A percentile compares a stretch with the other conserved stretches of the same genome.
These are phyloP conservation scores for Prunus salicina DNA, from an alignment of 306 rosid genomes.

Conservation along the genomic window DNA sequence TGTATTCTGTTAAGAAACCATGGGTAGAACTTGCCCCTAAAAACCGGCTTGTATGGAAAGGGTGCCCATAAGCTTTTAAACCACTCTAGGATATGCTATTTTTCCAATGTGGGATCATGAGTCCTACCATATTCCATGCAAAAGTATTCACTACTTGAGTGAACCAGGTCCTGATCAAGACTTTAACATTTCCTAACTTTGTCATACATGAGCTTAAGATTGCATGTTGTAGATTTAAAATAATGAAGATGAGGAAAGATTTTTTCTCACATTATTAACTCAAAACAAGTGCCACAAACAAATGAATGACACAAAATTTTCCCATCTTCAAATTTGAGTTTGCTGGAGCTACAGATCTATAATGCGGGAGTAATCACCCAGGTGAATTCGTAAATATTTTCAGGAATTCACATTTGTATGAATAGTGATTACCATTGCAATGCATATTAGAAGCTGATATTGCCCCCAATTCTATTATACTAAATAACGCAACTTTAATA, in stretches of 20 bases:
- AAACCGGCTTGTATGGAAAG: no score
- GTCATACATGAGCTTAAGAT: background rate
- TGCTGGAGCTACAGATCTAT: background rate
- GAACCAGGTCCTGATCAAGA: background rate
- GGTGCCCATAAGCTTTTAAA: no score
- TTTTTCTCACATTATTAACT: background rate
- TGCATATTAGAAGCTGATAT: background rate
- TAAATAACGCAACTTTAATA: background rate
- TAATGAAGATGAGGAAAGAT: background rate
- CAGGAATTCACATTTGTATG: background rate
- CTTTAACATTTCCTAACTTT: background rate
- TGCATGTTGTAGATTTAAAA: background rate
- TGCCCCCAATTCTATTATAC: background rate
- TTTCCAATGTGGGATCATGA: no score
- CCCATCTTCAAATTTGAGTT: background rate
- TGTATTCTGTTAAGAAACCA: no score
- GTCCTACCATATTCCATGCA: background rate
- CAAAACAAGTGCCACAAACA: background rate
- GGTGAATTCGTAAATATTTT: background rate
- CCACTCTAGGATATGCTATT: no score
- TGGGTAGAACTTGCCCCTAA: no score
- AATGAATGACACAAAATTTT: background rate
- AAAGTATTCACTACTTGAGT: background rate
- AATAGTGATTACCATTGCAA: background rate
- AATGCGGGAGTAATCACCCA: background rate